Base-by-base conservation (phyloP, 2,329 filamentous ascomycete species). In the Rosellinia necatrix region DNA sequence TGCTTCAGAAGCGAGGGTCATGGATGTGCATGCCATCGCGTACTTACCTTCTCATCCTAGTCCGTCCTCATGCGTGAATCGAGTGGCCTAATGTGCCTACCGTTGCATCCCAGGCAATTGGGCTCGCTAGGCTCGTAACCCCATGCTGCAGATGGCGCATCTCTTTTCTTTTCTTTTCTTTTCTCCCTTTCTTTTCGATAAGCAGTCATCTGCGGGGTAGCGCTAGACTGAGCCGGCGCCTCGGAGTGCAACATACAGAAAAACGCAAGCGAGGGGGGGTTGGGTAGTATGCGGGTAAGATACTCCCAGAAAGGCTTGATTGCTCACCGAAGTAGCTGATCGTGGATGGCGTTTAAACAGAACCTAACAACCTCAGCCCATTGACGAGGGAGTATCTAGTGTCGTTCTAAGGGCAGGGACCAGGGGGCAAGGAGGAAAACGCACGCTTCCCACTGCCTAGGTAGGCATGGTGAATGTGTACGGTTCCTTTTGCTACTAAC, bases 171-270 rank as follows among this genome's bases (percentile, higher is more conserved):
- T n/a, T n/a, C n/a, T n/a, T n/a, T n/a, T n/a, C n/a, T n/a, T n/a
- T n/a, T n/a, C n/a, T n/a, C n/a, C n/a, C n/a, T n/a, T n/a, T n/a
- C n/a, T n/a, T n/a, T 25, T 46, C 42, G 55, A 58, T 54, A 58
- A 54, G 55, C 55, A 58, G 55, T 58, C 55, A 58, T 58, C 55
- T 58, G 55, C 55, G 55, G 55, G 55, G 55, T 58, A 58, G 54
- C 44, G 25, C 30, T 24, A 19, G 38, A 48, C 49, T 49, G 49
- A 32, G 10, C n/a, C 24, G 17, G 4, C 3, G 4, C 19, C 42
- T 35, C 44, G 30, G 37, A 10, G 29, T 44, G 38, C 38, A 27
- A 15, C 24, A 4, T 43, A 30, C 21, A 3, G 24, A n/a, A n/a
- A n/a, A 15, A 13, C 9, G 21, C 25, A 41, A n/a, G 21, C 12